Conservation (phyloP, 2,329 filamentous ascomycete species). For the Exophiala aquamarina region DNA sequence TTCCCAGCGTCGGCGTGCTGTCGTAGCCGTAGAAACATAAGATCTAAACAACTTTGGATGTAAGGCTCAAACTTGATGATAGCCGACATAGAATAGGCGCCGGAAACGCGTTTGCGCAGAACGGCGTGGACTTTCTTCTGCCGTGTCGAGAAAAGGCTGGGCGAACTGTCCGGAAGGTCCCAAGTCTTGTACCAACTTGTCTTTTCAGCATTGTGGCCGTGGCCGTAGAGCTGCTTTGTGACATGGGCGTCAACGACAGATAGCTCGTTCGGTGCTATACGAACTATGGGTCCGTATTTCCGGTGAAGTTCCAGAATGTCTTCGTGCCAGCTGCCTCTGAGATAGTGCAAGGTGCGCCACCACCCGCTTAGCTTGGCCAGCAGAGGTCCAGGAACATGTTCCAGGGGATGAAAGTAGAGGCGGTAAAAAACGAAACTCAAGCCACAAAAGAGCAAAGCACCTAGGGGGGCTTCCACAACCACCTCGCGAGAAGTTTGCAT, state of each 20-base stretch:
- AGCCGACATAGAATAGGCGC: too few relatives aligned
- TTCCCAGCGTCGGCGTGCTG: too few relatives aligned
- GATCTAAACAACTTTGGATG: too few relatives aligned
- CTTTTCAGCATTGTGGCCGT: slow-evolving; percentile 2
- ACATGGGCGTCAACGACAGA: neutral
- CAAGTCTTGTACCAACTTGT: slow-evolving; percentile 2
- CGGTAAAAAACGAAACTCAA: too few relatives aligned
- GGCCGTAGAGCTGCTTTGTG: slow-evolving; percentile 9
- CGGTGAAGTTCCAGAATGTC: slow-evolving; percentile 3
- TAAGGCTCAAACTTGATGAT: too few relatives aligned
- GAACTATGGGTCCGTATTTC: slow-evolving; percentile 7
- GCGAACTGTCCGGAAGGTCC: neutral
- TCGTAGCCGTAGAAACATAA: too few relatives aligned
- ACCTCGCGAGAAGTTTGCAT: too few relatives aligned
- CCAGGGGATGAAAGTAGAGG: too few relatives aligned
- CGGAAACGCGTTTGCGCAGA: slow-evolving; percentile 4
- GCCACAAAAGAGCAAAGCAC: too few relatives aligned
- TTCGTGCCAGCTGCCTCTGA: slow-evolving; percentile 5
- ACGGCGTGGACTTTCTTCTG: neutral
- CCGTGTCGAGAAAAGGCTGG: neutral
- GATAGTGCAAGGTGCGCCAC: neutral
- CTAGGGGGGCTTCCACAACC: too few relatives aligned
- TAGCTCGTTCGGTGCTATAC: slow-evolving; percentile 13
- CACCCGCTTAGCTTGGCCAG: neutral
- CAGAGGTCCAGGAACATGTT: slow-evolving; percentile 8